Base-by-base conservation (phyloP, 1,139 yeast genomes). In the Debaryomycetaceae sp. region DNA sequence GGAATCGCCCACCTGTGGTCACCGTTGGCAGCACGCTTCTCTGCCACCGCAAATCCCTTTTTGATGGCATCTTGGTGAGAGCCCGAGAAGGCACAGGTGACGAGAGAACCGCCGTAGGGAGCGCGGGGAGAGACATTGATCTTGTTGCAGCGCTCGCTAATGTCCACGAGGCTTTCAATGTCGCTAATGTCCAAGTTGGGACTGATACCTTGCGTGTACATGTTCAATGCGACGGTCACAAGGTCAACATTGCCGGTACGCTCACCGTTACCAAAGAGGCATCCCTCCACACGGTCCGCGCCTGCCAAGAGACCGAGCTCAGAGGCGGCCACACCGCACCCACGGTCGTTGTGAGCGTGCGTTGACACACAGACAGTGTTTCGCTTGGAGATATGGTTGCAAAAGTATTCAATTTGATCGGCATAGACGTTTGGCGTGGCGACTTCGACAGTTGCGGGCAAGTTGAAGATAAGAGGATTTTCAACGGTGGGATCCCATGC, bases 41-140 rank as follows among this genome's bases (percentile, higher is more conserved):
- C 55, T 35, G 54, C 45, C 35, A 45, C 45, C 23, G 43, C 36
- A 45, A 64, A 64, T 3, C 71, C 71, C 46, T 64, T 64, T 44
- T 64, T 64, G 43, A 64, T 64, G 13, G 71, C 71, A 45, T 64
- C 71, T 42, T 64, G 71, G 39, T 64, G 71, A 11, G 68, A 61
- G 6, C 71, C 71, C 34, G 65, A 55, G 43, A 64, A 64, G 5
- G 71, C 71, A 51, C 67, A 58, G 15, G 63, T 69, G 23, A 64
- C 71, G 31, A 64, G 55, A 4, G 68, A 61, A 11, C 71, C 71
- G 16, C 65, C 61, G 39, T 64, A 64, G 30, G 71, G 71, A 15
- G 71, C 62, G 47, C 71, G 57, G 35, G 67, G 62, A 35, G 63
- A 69, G 11, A 63, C 58, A 6, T 58, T 61, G 29, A 64, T 64